Conservation (phyloP, 2,329 filamentous ascomycete genomes). For the Sphaerulina populicola region DNA sequence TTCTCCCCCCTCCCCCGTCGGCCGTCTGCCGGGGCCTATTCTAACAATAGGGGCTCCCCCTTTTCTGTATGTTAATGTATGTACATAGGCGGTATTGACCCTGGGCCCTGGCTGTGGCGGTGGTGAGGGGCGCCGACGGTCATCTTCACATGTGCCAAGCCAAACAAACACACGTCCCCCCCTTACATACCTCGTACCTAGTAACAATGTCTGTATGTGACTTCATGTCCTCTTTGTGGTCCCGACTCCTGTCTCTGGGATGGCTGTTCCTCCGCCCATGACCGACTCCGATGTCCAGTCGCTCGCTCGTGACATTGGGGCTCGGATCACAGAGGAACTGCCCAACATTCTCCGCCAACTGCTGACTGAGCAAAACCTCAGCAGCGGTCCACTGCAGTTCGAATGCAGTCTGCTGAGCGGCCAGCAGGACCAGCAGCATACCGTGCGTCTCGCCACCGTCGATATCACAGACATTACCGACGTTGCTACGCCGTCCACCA, state of each 20-base stretch:
- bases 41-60: too few relatives aligned
- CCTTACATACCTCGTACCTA: too few relatives aligned
- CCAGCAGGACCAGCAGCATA: slow-evolving; percentile 5
- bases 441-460: slow-evolving; percentile 16
- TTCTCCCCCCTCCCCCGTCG: too few relatives aligned
- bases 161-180: too few relatives aligned
- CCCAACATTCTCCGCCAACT: slow-evolving; percentile 15
- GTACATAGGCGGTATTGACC: too few relatives aligned
- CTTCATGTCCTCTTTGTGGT: too few relatives aligned
- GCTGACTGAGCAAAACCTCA: slow-evolving; percentile 10
- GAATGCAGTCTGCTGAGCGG: slow-evolving; percentile 18
- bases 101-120: too few relatives aligned
- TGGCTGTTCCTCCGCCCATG: neutral
- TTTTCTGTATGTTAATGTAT: too few relatives aligned
- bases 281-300: slow-evolving; percentile 12
- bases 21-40: too few relatives aligned
- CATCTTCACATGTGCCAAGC: too few relatives aligned
- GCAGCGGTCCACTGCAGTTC: slow-evolving; percentile 16
- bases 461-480: slow-evolving; percentile 15
- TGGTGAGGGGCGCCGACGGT: too few relatives aligned
- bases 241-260: neutral
- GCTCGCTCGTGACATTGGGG: slow-evolving; percentile 17
- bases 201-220: too few relatives aligned
- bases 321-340: slow-evolving; percentile 16
- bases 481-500: slow-evolving; percentile 4